These are phyloP conservation scores for Sclerotinia nivalis DNA, from an alignment of 2,329 filamentous ascomycete species.

Conservation along the genomic window DNA sequence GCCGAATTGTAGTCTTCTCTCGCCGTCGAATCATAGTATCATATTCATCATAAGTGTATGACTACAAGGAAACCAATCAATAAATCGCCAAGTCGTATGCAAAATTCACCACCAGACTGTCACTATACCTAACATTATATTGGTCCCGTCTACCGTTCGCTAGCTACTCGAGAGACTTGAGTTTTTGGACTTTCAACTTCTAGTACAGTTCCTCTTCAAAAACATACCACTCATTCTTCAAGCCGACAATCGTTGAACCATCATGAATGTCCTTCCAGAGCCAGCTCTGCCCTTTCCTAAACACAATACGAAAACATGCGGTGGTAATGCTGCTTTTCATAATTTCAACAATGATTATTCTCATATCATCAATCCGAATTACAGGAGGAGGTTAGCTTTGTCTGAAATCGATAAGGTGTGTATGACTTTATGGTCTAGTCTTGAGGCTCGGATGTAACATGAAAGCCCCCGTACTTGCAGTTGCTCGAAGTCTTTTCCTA, in stretches of 20 bases:
- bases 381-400: slow-evolving; percentile 72
- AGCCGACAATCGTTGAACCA: background rate
- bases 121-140: background rate
- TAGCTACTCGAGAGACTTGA: background rate
- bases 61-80: background rate
- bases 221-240: background rate
- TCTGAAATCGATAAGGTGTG: slow-evolving; percentile 52
- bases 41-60: background rate
- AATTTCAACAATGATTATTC: slow-evolving; percentile 60
- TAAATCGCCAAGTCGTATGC: too few relatives aligned
- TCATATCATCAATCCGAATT: slow-evolving; percentile 69
- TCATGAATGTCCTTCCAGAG: slow-evolving; percentile 35
- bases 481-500: slow-evolving; percentile 23
- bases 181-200: background rate
- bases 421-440: slow-evolving; percentile 57
- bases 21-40: background rate
- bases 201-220: background rate
- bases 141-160: background rate
- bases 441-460: background rate
- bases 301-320: slow-evolving; percentile 47
- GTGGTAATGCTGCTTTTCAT: slow-evolving; percentile 69
- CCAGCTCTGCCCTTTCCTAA: slow-evolving; percentile 29
- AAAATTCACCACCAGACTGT: background rate
- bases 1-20: background rate
- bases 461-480: background rate